These are phyloP conservation scores for Cryptococcus sp. DNA, from an alignment of 1,284 basidiomycete genomes.

Conservation along the genomic window DNA sequence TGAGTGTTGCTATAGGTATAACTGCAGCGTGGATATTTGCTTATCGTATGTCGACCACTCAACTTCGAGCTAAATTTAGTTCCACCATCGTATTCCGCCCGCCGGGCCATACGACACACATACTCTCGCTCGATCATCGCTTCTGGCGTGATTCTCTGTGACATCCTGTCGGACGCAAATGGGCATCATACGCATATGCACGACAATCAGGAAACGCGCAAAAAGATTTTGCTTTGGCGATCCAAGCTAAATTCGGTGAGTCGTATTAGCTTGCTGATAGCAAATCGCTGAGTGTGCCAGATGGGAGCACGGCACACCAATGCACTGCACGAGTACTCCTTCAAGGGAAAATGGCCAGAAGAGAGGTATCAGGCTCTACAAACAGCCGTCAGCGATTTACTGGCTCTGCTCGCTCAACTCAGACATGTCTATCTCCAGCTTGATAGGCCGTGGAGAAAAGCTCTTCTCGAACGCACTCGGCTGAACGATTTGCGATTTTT, in stretches of 20 bases:
- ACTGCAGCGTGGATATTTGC: slow-evolving; percentile 43
- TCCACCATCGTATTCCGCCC: slow-evolving; percentile 48
- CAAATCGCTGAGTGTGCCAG: slow-evolving; percentile 7
- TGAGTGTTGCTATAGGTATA: slow-evolving; percentile 44
- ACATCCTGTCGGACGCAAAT: slow-evolving; percentile 46
- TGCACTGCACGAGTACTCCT: slow-evolving; percentile 44
- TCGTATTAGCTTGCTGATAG: not conserved
- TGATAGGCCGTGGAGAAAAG: slow-evolving; percentile 59
- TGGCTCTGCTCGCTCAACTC: slow-evolving; percentile 42
- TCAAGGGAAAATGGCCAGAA: slow-evolving; percentile 45
- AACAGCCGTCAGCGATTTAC: slow-evolving; percentile 36
- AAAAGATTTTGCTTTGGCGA: slow-evolving; percentile 34
- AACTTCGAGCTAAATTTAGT: slow-evolving; percentile 16
- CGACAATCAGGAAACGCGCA: slow-evolving; percentile 24
- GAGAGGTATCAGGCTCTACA: slow-evolving; percentile 43
- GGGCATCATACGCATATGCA: slow-evolving; percentile 29
- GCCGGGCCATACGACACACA: slow-evolving; percentile 44
- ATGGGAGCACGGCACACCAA: slow-evolving; percentile 41
- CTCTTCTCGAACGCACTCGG: slow-evolving; percentile 68
- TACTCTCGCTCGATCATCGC: slow-evolving; percentile 47
- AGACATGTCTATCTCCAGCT: slow-evolving; percentile 46
- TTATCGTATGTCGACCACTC: slow-evolving; percentile 20
- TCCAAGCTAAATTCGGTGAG: slow-evolving; percentile 37
- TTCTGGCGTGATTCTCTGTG: slow-evolving; percentile 47
- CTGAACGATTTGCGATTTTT: slow-evolving; percentile 76